Evolutionary conservation across 257 asterid genomes (phyloP), one percentile per base, ranked within the genome.

Genomic region (Rauvolfia tetraphylla): DNA sequence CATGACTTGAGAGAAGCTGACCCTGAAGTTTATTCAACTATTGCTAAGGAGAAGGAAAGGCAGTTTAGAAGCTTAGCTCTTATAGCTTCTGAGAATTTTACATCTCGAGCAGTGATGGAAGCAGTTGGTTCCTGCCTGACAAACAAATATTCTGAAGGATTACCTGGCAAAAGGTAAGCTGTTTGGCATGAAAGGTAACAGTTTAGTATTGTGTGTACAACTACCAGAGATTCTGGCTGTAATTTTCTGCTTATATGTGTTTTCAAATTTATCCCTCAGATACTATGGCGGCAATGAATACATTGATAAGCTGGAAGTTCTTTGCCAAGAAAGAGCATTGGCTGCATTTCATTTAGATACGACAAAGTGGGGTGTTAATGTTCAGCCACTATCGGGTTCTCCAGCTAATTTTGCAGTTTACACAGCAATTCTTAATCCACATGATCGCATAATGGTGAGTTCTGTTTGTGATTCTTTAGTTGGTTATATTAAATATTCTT

Each of bases 71-170:
- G 98, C 85, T 85, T 95, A 79, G 97, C 89, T 61, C 93, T 95
- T 80, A 95, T 95, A 81, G 99, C 99, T 71, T 95, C 98, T 0
- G 99, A 95, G 84, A 95, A 95, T 80, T 95, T 91, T 82, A 95
- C 99, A 20, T 95, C 97, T 53, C 92, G 96, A 72, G 98, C 99
- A 59, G 99, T 95, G 82, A 95, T 95, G 99, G 98, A 95, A 86
- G 99, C 96, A 22, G 99, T 95, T 80, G 99, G 99, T 81, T 95
- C 99, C 79, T 92, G 98, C 89, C 91, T 95, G 79, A 92, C 99
- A 53, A 95, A 95, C 79, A 95, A 95, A 72, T 95, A 95, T 74
- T 92, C 99, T 4, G 98, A 92, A 85, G 99, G 99, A 71, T 86
- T 95, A 63, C 98, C 99, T 61, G 97, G 97, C 29, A 95, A 92